A percentile compares a stretch with the other conserved stretches of the same genome.
These are phyloP conservation scores for Zygnema cylindricum DNA, from an alignment of 139 green algal species.

Conservation along the genomic window DNA sequence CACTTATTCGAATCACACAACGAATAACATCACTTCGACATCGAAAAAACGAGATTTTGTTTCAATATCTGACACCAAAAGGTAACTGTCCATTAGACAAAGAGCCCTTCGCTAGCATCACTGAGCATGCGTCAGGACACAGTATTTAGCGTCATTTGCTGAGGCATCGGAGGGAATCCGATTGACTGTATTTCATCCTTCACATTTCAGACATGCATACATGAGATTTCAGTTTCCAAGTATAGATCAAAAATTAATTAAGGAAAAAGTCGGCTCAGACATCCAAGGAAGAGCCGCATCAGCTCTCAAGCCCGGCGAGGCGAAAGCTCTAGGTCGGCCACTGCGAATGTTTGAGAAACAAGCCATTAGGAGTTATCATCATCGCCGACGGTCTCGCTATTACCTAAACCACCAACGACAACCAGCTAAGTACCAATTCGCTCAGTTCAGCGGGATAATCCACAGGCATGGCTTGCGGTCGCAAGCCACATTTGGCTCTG, in stretches of 20 bases:
- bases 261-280: slow-evolving; percentile 67
- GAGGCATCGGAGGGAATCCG: slow-evolving; percentile 32
- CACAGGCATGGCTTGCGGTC: neutral
- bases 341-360: slow-evolving; percentile 81
- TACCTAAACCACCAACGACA: neutral
- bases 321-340: slow-evolving; percentile 81
- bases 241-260: neutral
- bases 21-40: no score
- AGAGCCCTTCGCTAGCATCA: no score
- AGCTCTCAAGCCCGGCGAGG: slow-evolving; percentile 78
- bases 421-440: neutral
- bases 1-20: neutral
- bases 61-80: neutral
- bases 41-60: neutral
- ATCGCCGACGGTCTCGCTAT: slow-evolving; percentile 37
- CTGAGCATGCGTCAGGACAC: slow-evolving; percentile 11
- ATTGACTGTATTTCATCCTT: slow-evolving; percentile 32
- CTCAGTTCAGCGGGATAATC: neutral
- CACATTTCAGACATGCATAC: neutral
- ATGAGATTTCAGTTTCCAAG: neutral
- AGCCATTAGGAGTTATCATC: slow-evolving; percentile 69
- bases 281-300: slow-evolving; percentile 81
- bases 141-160: slow-evolving; percentile 1
- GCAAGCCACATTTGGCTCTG: neutral
- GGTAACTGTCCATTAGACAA: neutral